phyloP scores from a whole-genome alignment of 306 rosid genomes.

The Styphnolobium japonicum region DNA sequence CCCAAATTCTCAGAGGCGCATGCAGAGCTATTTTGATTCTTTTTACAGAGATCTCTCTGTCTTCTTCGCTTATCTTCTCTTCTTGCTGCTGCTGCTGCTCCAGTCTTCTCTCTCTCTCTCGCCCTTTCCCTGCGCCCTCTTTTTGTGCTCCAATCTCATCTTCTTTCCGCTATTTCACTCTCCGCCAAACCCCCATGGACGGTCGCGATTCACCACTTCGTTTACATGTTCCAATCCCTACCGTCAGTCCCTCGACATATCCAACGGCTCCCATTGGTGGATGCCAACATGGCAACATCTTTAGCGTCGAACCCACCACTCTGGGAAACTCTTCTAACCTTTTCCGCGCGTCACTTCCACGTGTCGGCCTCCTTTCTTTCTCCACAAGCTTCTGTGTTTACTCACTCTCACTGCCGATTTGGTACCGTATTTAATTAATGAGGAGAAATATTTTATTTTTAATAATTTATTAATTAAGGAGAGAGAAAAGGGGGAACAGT shows the following conservation, averaged over 20 bases:
- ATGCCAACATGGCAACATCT: constrained; percentile 74
- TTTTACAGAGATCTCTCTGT: constrained; percentile 48
- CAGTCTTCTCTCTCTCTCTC: constrained; percentile 19
- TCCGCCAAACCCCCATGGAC: constrained; percentile 69
- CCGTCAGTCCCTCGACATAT: constrained; percentile 32
- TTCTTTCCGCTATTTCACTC: constrained; percentile 73
- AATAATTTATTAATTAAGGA: not conserved
- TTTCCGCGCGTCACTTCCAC: constrained; percentile 57
- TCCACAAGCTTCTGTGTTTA: constrained; percentile 41
- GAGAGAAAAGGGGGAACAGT: not conserved
- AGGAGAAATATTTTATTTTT: not conserved
- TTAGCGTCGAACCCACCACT: constrained; percentile 27
- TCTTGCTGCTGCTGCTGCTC: constrained; percentile 11
- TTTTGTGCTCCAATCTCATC: constrained; percentile 67
- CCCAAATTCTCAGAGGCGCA: too few species aligned
- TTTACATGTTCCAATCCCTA: constrained; percentile 25
- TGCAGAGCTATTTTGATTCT: constrained; percentile 14
- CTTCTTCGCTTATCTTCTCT: constrained; percentile 23
- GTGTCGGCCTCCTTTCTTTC: constrained; percentile 52
- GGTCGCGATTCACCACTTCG: constrained; percentile 49
- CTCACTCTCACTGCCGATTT: constrained; percentile 53
- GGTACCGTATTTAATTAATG: constrained; percentile 23
- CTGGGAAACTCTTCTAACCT: constrained; percentile 28
- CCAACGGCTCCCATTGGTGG: constrained; percentile 28
- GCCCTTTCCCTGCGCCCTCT: constrained; percentile 34